Evolutionary conservation across 306 rosid genomes (phyloP).

Genomic region (Trichosanthes truncata): DNA sequence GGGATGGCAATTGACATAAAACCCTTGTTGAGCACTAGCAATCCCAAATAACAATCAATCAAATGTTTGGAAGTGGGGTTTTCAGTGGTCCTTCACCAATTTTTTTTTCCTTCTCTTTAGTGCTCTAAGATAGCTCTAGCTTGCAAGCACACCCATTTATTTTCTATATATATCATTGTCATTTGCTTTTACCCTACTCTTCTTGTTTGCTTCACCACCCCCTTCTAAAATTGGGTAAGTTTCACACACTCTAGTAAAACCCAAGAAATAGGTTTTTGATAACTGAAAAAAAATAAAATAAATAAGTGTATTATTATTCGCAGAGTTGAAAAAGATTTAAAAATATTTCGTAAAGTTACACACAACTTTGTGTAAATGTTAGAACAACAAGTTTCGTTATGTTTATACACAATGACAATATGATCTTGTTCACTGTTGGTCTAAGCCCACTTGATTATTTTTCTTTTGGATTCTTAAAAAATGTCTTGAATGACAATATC

Average conservation of each 20-base stretch:
- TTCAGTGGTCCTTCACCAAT: constrained; percentile 22
- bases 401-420: too few species aligned
- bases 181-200: neutral
- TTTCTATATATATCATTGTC: neutral
- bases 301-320: too few species aligned
- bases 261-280: neutral
- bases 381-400: too few species aligned
- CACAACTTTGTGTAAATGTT: too few species aligned
- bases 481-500: neutral
- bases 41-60: neutral
- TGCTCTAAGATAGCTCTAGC: constrained; percentile 24
- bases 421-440: neutral
- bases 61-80: neutral
- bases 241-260: neutral
- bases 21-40: constrained; percentile 1
- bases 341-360: too few species aligned
- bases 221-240: neutral
- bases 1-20: constrained; percentile 11
- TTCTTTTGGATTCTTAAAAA: neutral
- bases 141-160: neutral
- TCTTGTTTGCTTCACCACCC: neutral
- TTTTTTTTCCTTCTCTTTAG: neutral
- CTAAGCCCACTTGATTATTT: neutral
- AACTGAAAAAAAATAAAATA: neutral
- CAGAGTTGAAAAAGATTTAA: too few species aligned